Conservation (phyloP, 148 eudicot genomes). For the Heliamphora exappendiculata region DNA sequence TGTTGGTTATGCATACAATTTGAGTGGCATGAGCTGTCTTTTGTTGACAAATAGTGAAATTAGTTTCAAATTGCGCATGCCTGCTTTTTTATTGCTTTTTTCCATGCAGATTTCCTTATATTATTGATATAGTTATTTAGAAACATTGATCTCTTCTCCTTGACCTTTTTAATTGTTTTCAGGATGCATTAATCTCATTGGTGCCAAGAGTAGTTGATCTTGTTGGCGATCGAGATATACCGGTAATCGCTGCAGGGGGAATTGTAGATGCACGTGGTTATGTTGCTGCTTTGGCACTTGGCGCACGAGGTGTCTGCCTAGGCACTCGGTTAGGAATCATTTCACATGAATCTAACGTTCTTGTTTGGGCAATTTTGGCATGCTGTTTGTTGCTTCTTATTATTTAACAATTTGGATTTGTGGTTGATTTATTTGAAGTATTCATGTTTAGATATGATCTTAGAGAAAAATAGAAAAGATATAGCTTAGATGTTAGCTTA, state of each 20-base stretch:
- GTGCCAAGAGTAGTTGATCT: conserved; percentile 77
- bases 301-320: conserved; percentile 75
- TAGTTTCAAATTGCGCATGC: not conserved
- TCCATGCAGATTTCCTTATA: not conserved
- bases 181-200: conserved; percentile 73
- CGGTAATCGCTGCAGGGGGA: conserved; percentile 93
- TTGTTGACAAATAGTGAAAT: too few species aligned
- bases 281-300: conserved; percentile 89
- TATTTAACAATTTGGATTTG: too few species aligned
- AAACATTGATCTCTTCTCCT: not conserved
- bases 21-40: too few species aligned
- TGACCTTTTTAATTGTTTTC: not conserved
- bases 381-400: too few species aligned
- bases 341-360: not conserved
- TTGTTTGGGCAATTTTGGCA: not conserved
- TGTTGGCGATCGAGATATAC: conserved; percentile 51
- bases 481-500: not conserved
- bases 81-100: not conserved
- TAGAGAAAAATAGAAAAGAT: not conserved
- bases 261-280: conserved; percentile 89
- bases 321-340: conserved; percentile 66
- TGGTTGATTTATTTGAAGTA: conserved; percentile 1
- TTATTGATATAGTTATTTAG: not conserved
- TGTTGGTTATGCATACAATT: too few species aligned
- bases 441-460: not conserved